These are phyloP conservation scores for Zygotorulaspora mrakii DNA, from an alignment of 1,139 yeast genomes.

Conservation along the genomic window DNA sequence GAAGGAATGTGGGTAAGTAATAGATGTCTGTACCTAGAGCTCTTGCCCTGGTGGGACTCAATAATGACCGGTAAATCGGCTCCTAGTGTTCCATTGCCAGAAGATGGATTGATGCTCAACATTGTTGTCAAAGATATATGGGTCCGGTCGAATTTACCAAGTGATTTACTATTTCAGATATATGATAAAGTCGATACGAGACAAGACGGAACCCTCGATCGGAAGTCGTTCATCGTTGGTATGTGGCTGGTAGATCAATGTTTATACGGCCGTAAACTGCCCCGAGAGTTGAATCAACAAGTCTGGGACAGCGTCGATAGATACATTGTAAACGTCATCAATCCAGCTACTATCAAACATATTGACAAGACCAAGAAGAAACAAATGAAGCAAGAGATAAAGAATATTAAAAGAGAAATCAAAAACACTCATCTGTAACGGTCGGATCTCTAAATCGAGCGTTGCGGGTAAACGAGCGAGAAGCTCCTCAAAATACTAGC, in stretches of 20 bases:
- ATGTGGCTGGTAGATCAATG: conserved; percentile 97
- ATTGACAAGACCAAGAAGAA: conserved; percentile 30
- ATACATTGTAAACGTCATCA: conserved; percentile 32
- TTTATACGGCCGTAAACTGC: conserved; percentile 87
- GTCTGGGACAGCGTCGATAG: conserved; percentile 66
- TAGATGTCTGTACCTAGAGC: conserved; percentile 57
- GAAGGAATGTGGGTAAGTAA: conserved; percentile 94
- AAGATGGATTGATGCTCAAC: conserved; percentile 43
- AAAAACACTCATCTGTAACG: conserved; percentile 18
- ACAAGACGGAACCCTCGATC: conserved; percentile 71
- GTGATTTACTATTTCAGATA: conserved; percentile 57
- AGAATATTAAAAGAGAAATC: conserved; percentile 32
- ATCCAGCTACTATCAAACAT: conserved; percentile 30
- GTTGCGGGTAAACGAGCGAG: conserved; percentile 1
- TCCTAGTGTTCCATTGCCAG: conserved; percentile 27
- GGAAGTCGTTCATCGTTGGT: conserved; percentile 82
- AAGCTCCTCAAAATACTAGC: background rate
- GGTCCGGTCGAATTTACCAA: conserved; percentile 70
- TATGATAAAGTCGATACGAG: conserved; percentile 81
- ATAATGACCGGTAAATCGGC: conserved; percentile 27
- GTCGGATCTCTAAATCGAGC: background rate
- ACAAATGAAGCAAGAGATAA: conserved; percentile 34
- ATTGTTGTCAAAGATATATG: conserved; percentile 74
- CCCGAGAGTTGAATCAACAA: conserved; percentile 52
- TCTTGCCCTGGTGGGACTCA: conserved; percentile 35